Evolutionary conservation across 2,329 filamentous ascomycete genomes (phyloP).

Genomic region (Hypomyces perniciosus): DNA sequence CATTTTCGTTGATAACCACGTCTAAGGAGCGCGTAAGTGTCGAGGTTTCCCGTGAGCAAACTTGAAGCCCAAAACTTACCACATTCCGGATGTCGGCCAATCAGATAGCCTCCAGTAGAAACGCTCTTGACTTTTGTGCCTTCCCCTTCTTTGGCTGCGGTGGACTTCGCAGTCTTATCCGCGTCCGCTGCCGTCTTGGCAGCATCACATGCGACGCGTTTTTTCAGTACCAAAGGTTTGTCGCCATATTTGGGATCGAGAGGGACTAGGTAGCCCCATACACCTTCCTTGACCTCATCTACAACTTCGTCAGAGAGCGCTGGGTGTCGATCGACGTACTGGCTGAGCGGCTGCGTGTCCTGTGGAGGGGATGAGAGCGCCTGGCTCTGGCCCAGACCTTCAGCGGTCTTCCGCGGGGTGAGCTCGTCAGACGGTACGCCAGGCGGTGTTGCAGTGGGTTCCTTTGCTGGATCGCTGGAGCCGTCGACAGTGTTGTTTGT

Average conservation of each 20-base stretch:
- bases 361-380: constrained; percentile 56
- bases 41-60: not conserved
- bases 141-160: constrained; percentile 48
- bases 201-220: constrained; percentile 58
- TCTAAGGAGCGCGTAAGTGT: constrained; percentile 36
- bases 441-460: constrained; percentile 65
- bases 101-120: constrained; percentile 76
- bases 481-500: constrained; percentile 46
- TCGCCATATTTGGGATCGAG: constrained; percentile 62
- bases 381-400: constrained; percentile 40
- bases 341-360: constrained; percentile 55
- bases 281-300: constrained; percentile 75
- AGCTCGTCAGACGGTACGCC: constrained; percentile 52
- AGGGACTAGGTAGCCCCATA: constrained; percentile 93
- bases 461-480: constrained; percentile 57
- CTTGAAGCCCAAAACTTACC: constrained; percentile 49
- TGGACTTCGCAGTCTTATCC: constrained; percentile 28
- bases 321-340: constrained; percentile 68
- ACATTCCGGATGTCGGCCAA: constrained; percentile 90
- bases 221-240: constrained; percentile 67
- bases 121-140: constrained; percentile 54
- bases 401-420: constrained; percentile 45
- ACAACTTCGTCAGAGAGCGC: constrained; percentile 75
- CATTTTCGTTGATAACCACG: constrained; percentile 66
- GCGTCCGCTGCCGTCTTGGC: constrained; percentile 31